Percentiles rank a stretch among this genome's conserved stretches.
Evolutionary conservation across 2,329 filamentous ascomycete species (phyloP).

Genomic region (Cladosporium cucumerinum): DNA sequence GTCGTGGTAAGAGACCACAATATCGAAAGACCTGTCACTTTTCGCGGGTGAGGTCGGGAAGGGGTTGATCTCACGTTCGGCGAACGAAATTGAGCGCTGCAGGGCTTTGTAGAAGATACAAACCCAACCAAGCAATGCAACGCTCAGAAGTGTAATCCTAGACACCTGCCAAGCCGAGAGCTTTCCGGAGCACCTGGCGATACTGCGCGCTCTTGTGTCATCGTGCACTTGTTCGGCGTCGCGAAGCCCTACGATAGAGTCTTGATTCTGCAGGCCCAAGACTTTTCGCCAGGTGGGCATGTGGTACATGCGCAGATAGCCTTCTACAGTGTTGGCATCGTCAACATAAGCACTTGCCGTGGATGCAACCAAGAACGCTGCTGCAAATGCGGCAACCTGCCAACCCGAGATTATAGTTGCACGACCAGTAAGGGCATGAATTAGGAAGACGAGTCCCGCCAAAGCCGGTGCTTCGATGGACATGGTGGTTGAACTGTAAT

Average conservation of each 20-base stretch:
- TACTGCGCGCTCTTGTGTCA: not conserved
- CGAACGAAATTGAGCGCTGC: not conserved
- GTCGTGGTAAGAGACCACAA: conserved; percentile 20
- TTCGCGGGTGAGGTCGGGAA: not conserved
- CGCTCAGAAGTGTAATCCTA: not conserved
- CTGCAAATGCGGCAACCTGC: conserved; percentile 8
- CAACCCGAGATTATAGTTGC: conserved; percentile 1
- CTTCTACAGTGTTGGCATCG: not conserved
- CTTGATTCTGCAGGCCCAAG: not conserved
- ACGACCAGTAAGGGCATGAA: not conserved
- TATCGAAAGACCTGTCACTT: conserved; percentile 7
- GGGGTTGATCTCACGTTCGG: not conserved
- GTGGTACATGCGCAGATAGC: not conserved
- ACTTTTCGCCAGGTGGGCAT: conserved; percentile 11
- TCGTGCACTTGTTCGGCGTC: not conserved
- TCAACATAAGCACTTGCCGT: conserved; percentile 1
- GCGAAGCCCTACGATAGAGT: not conserved
- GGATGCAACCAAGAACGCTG: conserved; percentile 3
- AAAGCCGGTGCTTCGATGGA: conserved; percentile 5
- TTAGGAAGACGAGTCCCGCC: conserved; percentile 2
- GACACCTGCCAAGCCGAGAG: conserved; percentile 6
- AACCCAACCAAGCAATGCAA: not conserved
- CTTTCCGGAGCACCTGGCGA: not conserved
- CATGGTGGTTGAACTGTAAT: not conserved
- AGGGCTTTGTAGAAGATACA: conserved; percentile 7